phyloP scores from a whole-genome alignment of 305 asterid species.

The Fraxinus nigra region DNA sequence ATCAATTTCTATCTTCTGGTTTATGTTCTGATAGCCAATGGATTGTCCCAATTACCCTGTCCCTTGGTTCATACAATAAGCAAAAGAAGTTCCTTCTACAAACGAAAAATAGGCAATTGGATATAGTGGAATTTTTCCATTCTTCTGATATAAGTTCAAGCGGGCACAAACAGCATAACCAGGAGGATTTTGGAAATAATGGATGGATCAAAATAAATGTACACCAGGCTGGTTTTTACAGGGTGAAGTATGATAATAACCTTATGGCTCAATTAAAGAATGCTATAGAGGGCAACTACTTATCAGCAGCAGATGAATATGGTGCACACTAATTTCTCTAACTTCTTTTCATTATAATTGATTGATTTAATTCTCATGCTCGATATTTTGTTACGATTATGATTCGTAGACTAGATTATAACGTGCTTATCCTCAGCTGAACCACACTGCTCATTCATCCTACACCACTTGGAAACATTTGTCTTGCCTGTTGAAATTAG shows the following conservation, averaged over 20 bases:
- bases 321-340: constrained; percentile 14
- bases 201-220: constrained; percentile 40
- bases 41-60: constrained; percentile 38
- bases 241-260: constrained; percentile 35
- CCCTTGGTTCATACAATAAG: constrained; percentile 24
- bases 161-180: not conserved
- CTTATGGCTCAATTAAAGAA: constrained; percentile 26
- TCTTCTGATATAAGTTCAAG: constrained; percentile 2
- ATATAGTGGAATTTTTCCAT: constrained; percentile 10
- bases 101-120: constrained; percentile 24
- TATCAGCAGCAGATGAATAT: constrained; percentile 39
- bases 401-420: not conserved
- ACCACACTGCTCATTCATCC: not conserved
- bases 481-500: not conserved
- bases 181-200: constrained; percentile 2
- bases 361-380: not conserved
- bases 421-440: not conserved
- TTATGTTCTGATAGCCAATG: constrained; percentile 26
- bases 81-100: constrained; percentile 31
- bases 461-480: not conserved
- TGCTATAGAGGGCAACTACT: constrained; percentile 23
- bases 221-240: constrained; percentile 37
- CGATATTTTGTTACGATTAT: not conserved
- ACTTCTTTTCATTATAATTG: not conserved
- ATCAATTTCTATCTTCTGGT: constrained; percentile 28